phyloP scores from a whole-genome alignment of 1,139 yeast genomes.

The Eremothecium sinecaudum region DNA sequence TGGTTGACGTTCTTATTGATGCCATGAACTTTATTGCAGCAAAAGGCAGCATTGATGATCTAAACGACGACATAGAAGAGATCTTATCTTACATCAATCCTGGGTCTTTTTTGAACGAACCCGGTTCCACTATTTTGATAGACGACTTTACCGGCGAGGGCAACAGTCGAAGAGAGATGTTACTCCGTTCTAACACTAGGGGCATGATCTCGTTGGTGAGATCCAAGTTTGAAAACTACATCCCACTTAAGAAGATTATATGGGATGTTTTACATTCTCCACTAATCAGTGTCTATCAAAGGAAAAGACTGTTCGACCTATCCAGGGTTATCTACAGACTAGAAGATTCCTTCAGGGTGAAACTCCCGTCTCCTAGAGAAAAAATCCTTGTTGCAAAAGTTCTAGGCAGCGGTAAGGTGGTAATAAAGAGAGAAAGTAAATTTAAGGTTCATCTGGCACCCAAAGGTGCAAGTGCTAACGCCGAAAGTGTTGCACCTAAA shows the following conservation, averaged over 20 bases:
- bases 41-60: conserved; percentile 56
- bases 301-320: conserved; percentile 55
- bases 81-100: conserved; percentile 22
- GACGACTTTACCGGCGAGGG: conserved; percentile 32
- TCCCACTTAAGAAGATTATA: conserved; percentile 47
- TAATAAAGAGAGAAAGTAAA: conserved; percentile 31
- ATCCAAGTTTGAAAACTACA: conserved; percentile 55
- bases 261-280: conserved; percentile 69
- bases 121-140: conserved; percentile 42
- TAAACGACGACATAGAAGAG: conserved; percentile 33
- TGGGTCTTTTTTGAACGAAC: conserved; percentile 9
- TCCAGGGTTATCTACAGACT: conserved; percentile 59
- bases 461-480: conserved; percentile 11
- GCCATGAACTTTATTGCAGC: conserved; percentile 63
- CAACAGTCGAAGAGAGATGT: conserved; percentile 41
- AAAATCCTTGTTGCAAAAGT: conserved; percentile 54
- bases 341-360: conserved; percentile 51
- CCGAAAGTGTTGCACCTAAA: conserved; percentile 7
- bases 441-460: conserved; percentile 30
- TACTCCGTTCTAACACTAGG: conserved; percentile 32
- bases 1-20: conserved; percentile 41
- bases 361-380: conserved; percentile 57
- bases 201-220: conserved; percentile 56
- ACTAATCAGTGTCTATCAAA: conserved; percentile 47
- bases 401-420: conserved; percentile 24